Conservation (phyloP, 2,329 filamentous ascomycete genomes). For the Celoporthe dispersa region DNA sequence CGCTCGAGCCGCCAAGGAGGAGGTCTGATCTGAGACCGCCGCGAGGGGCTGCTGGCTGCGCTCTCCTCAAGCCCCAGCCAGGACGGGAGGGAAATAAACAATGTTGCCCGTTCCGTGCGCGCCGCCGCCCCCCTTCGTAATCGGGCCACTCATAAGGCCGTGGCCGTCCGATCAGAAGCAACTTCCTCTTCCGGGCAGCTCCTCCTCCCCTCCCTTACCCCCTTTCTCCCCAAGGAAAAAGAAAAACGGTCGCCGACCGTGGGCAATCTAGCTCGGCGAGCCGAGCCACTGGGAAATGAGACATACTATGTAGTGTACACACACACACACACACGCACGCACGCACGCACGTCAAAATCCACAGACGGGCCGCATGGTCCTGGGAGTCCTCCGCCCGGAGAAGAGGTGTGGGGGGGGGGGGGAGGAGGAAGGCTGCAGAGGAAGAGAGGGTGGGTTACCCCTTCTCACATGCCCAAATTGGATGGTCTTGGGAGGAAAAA, state of each 20-base stretch:
- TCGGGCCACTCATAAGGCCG: not conserved
- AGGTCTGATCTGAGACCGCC: not conserved
- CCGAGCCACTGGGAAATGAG: slow-evolving; percentile 10
- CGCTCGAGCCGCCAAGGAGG: not conserved
- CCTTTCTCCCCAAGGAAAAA: not conserved
- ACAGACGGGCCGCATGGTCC: not conserved
- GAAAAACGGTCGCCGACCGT: not conserved
- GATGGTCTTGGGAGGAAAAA: not conserved
- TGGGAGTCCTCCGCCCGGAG: not conserved
- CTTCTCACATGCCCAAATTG: slow-evolving; percentile 17
- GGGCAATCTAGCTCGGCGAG: slow-evolving; percentile 1
- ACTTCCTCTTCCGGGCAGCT: slow-evolving; percentile 16
- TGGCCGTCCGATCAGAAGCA: not conserved
- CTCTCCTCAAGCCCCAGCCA: too few species aligned
- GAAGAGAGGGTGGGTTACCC: not conserved
- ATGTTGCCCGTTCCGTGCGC: not conserved
- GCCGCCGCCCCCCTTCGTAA: not conserved
- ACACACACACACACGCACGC: too few species aligned
- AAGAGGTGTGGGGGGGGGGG: not conserved
- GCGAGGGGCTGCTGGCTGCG: too few species aligned
- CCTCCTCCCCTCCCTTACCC: not conserved
- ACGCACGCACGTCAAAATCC: slow-evolving; percentile 5
- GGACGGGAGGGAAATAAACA: too few species aligned
- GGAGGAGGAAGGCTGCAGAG: too few species aligned
- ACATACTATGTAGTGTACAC: not conserved